Evolutionary conservation across 208 protist genomes (phyloP), one percentile per base, ranked within the genome.

Genomic region (Crithidia expoeki): DNA sequence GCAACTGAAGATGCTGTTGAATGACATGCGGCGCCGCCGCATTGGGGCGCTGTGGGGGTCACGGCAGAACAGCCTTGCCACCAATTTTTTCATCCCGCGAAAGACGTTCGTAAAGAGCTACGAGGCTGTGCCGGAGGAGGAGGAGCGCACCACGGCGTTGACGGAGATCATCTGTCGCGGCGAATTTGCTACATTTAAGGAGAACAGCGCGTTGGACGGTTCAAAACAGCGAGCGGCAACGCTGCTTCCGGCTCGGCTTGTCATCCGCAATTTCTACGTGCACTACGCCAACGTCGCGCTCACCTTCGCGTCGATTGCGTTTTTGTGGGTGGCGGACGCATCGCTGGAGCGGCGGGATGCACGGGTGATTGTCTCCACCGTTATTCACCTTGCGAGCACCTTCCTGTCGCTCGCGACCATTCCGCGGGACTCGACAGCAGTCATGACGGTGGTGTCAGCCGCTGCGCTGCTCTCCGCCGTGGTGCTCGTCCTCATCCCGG

Each of bases 101-200:
- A 63, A 69, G 7, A 75, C 68, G 2, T 80, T 79, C 58, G 73
- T 80, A 11, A 78, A 72, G 32, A 38, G 62, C 36, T 68, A 57
- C 50, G 47, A 47, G 49, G 25, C 33, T 10, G 25, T 14, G 19
- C 21, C 32, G n/a, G 66, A 65, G 50, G 51, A 36, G 65, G 62
- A 47, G 60, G 42, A 47, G 25, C 32, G 74, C 17, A 53, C 9
- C 9, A 52, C 68, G 5, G 58, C 33, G 44, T 52, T 83, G 51
- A 72, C 64, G 36, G 85, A 87, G 65, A 88, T 94, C 58, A 78
- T 94, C 40, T 88, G 75, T 57, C 75, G 78, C 4, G 58, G 78
- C 12, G 68, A 81, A 52, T 94, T 94, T 62, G 84, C 84, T 19
- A 82, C 84, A 4, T 79, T 92, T 44, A 63, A 77, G 27, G 85